A percentile compares a stretch with the other conserved stretches of the same genome.
phyloP scores from a whole-genome alignment of 106 monocot genomes.

The Dendrobium officinale region DNA sequence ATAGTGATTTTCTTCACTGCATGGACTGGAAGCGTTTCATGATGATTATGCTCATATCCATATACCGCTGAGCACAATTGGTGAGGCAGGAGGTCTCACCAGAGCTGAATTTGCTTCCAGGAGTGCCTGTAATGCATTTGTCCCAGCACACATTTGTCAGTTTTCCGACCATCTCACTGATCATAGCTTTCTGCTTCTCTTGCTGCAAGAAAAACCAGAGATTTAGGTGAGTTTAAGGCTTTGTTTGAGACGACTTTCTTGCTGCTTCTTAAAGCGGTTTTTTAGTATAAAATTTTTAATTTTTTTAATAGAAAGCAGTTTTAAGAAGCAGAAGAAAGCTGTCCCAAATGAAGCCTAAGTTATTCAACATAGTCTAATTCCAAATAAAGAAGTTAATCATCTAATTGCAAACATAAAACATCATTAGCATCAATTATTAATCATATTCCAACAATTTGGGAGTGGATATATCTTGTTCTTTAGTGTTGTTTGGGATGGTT shows the following conservation, averaged over 20 bases:
- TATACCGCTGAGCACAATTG: constrained; percentile 47
- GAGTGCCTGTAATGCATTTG: constrained; percentile 52
- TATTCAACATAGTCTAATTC: not conserved
- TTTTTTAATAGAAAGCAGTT: too few species aligned
- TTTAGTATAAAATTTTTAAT: too few species aligned
- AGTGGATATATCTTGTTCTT: not conserved
- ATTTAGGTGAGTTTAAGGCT: too few species aligned
- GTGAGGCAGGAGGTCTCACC: constrained; percentile 44
- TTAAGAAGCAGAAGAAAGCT: too few species aligned
- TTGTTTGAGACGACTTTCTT: too few species aligned
- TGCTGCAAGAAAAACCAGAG: constrained; percentile 18
- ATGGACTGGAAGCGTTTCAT: constrained; percentile 46
- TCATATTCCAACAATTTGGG: not conserved
- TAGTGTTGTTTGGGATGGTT: not conserved
- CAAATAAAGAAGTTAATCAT: not conserved
- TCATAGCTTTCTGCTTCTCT: constrained; percentile 60
- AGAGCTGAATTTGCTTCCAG: constrained; percentile 56
- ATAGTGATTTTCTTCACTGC: constrained; percentile 13
- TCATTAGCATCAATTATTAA: not conserved
- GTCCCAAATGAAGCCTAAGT: too few species aligned
- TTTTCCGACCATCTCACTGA: constrained; percentile 62
- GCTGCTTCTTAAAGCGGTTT: too few species aligned
- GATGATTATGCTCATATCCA: constrained; percentile 53
- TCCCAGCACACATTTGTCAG: constrained; percentile 55
- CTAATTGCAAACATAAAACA: not conserved